These are phyloP conservation scores for Ustilago shanxiensis DNA, from an alignment of 1,284 basidiomycete genomes.

Conservation along the genomic window DNA sequence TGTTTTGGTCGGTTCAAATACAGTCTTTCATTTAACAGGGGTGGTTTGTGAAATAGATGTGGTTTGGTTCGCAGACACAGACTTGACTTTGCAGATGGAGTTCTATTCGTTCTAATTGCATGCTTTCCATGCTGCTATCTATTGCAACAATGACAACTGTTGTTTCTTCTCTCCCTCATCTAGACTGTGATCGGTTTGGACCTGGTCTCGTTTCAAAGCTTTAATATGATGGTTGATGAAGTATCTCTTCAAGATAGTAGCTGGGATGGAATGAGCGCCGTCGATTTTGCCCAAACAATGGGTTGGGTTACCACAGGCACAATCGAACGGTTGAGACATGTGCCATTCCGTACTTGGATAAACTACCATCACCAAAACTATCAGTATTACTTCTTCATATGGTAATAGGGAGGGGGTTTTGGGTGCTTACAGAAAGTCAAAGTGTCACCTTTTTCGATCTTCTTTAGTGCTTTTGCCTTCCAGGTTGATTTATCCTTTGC, in stretches of 20 bases:
- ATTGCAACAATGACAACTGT: neutral
- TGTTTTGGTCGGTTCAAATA: neutral
- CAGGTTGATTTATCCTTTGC: constrained; percentile 42
- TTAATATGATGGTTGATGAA: constrained; percentile 64
- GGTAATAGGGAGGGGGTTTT: neutral
- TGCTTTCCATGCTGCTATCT: neutral
- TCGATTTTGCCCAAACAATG: constrained; percentile 56
- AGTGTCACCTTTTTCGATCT: constrained; percentile 59
- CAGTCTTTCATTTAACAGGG: neutral
- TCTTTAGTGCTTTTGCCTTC: constrained; percentile 48
- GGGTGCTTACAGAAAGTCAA: constrained; percentile 64
- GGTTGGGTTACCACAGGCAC: constrained; percentile 45
- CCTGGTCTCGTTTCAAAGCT: constrained; percentile 53
- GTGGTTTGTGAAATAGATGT: too few relatives aligned
- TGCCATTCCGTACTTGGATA: constrained; percentile 67
- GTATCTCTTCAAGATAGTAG: constrained; percentile 40
- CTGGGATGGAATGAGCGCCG: constrained; percentile 54
- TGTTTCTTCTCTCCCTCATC: neutral
- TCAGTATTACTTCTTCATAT: too few relatives aligned
- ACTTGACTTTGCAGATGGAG: too few relatives aligned
- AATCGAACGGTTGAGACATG: constrained; percentile 67
- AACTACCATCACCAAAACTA: constrained; percentile 34
- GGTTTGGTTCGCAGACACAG: too few relatives aligned
- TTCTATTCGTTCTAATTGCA: too few relatives aligned
- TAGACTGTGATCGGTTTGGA: neutral